Percentiles rank a stretch among this genome's conserved stretches.
Conservation (phyloP, 306 rosid genomes). For the Abrus precatorius region DNA sequence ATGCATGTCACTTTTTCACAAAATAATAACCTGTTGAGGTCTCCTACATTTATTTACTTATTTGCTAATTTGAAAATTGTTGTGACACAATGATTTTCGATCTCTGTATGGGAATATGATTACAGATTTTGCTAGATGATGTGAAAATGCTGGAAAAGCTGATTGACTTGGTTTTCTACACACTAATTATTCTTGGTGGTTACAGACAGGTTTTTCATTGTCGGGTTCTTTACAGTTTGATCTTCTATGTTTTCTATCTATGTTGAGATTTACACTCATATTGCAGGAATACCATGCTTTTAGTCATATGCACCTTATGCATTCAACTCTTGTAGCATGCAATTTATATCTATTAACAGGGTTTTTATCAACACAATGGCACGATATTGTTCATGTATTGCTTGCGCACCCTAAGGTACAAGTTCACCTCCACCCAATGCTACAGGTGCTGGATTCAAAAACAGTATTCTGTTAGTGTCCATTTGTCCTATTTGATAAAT, state of each 20-base stretch:
- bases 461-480: constrained; percentile 21
- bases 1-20: constrained; percentile 24
- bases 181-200: constrained; percentile 74
- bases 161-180: constrained; percentile 84
- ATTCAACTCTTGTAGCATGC: constrained; percentile 84
- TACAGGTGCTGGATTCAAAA: constrained; percentile 30
- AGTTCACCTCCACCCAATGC: constrained; percentile 24
- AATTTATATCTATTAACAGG: constrained; percentile 76
- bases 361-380: constrained; percentile 85
- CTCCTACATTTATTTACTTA: neutral
- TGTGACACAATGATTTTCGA: constrained; percentile 37
- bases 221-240: constrained; percentile 45
- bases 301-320: constrained; percentile 62
- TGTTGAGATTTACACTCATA: constrained; percentile 51
- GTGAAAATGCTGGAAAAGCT: constrained; percentile 81
- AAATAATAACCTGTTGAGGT: constrained; percentile 14
- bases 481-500: constrained; percentile 40
- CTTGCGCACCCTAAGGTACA: constrained; percentile 92
- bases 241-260: constrained; percentile 41
- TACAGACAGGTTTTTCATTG: constrained; percentile 72
- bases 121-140: constrained; percentile 87
- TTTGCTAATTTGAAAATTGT: constrained; percentile 46
- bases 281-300: constrained; percentile 73
- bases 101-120: constrained; percentile 52
- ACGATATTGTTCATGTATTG: constrained; percentile 83